Percentiles rank a stretch among this genome's conserved stretches.
Conservation (phyloP, 2,329 filamentous ascomycete genomes). For the Colletotrichum truncatum region DNA sequence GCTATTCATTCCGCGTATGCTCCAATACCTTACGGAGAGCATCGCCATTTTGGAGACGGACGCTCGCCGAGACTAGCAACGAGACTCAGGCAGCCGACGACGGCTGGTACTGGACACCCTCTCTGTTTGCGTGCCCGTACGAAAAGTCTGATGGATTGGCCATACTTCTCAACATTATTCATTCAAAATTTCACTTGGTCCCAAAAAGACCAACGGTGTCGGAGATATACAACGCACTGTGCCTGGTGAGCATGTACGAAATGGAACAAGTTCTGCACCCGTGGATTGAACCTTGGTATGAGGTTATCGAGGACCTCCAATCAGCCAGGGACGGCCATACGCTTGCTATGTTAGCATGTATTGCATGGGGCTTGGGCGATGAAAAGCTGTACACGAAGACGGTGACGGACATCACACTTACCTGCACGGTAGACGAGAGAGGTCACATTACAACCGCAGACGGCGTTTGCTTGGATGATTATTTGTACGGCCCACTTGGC, state of each 20-base stretch:
- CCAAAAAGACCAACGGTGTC: neutral
- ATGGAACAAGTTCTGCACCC: constrained; percentile 22
- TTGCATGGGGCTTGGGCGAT: constrained; percentile 18
- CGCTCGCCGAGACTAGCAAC: neutral
- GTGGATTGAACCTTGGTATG: constrained; percentile 18
- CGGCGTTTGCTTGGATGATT: neutral
- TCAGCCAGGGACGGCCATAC: neutral
- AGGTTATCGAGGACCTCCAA: neutral
- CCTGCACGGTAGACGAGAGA: neutral
- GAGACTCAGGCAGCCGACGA: neutral
- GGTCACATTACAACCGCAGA: constrained; percentile 4
- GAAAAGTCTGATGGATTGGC: constrained; percentile 14
- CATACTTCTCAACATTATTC: constrained; percentile 22
- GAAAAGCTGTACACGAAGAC: constrained; percentile 7
- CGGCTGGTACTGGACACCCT: constrained; percentile 6
- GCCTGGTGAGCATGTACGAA: constrained; percentile 19
- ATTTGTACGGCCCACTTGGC: constrained; percentile 12
- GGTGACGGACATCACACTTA: neutral
- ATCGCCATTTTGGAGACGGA: constrained; percentile 21
- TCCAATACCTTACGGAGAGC: constrained; percentile 14
- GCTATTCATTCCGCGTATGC: constrained; percentile 9
- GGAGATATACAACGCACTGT: constrained; percentile 12
- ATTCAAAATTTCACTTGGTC: constrained; percentile 1
- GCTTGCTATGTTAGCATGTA: constrained; percentile 7
- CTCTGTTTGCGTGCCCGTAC: constrained; percentile 3